phyloP scores from a whole-genome alignment of 768 basidiomycete genomes.

The Clathrus columnatus region DNA sequence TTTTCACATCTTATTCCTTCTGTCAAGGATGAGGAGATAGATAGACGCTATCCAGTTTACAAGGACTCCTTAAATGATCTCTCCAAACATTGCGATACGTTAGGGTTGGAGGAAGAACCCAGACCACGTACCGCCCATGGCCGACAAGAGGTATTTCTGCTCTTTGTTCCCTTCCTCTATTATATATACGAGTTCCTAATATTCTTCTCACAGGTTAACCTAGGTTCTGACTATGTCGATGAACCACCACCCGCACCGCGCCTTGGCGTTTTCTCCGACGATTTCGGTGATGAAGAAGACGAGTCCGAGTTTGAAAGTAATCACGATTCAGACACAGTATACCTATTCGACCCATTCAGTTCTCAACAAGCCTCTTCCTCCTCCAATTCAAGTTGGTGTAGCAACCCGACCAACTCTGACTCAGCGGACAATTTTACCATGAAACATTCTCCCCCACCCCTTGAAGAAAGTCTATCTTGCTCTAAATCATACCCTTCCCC shows the following conservation, averaged over 20 bases:
- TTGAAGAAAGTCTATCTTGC: not conserved
- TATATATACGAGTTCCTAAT: not conserved
- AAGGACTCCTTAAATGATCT: not conserved
- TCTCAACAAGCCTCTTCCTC: not conserved
- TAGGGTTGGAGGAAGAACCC: not conserved
- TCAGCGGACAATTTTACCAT: no score
- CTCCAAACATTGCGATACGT: not conserved
- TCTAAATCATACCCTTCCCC: not conserved
- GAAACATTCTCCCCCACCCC: not conserved
- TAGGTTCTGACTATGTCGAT: not conserved
- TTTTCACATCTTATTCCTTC: not conserved
- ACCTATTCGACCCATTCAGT: not conserved
- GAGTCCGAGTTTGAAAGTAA: not conserved
- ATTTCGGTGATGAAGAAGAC: conserved; percentile 1
- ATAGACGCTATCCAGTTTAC: not conserved
- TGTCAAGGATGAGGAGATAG: not conserved
- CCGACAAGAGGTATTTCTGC: not conserved
- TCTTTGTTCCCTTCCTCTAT: not conserved
- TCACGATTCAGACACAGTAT: not conserved
- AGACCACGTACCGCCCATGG: not conserved
- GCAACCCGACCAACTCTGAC: not conserved
- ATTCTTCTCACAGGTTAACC: not conserved
- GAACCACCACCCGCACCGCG: not conserved
- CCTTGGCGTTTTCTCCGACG: not conserved
- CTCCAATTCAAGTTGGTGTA: not conserved